Percentiles rank a stretch among this genome's conserved stretches.
These are phyloP conservation scores for Capronia americana DNA, from an alignment of 2,329 filamentous ascomycete genomes.

Conservation along the genomic window DNA sequence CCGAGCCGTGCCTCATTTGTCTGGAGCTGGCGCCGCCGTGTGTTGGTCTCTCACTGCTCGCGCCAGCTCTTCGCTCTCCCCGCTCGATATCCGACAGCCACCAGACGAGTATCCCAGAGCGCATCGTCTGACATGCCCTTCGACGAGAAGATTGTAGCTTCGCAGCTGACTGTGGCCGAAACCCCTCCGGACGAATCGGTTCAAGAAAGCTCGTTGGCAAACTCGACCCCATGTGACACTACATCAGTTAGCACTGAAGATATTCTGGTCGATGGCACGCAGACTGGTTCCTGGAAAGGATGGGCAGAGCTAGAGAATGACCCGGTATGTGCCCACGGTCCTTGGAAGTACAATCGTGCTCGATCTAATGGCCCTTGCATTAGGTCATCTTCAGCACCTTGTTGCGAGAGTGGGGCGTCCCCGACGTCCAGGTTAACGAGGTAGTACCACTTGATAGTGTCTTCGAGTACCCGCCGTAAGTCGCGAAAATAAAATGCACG, in stretches of 20 bases:
- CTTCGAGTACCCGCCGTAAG: constrained; percentile 33
- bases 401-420: constrained; percentile 77
- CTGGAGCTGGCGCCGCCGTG: background rate
- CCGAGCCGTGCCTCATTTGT: background rate
- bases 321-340: constrained; percentile 61
- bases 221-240: constrained; percentile 18
- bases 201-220: constrained; percentile 16
- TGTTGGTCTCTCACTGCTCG: background rate
- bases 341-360: background rate
- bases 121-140: constrained; percentile 1
- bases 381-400: constrained; percentile 87
- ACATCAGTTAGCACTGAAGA: constrained; percentile 17
- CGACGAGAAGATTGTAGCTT: background rate
- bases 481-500: constrained; percentile 55
- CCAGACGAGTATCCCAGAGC: background rate
- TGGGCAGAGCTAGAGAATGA: constrained; percentile 91
- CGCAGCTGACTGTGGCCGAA: background rate
- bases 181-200: background rate
- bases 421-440: constrained; percentile 76
- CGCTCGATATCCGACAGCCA: background rate
- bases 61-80: background rate
- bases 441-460: constrained; percentile 70
- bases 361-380: background rate
- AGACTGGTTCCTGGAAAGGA: constrained; percentile 45
- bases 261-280: background rate